These are phyloP conservation scores for Termitomyces heimii DNA, from an alignment of 768 basidiomycete species.

Conservation along the genomic window DNA sequence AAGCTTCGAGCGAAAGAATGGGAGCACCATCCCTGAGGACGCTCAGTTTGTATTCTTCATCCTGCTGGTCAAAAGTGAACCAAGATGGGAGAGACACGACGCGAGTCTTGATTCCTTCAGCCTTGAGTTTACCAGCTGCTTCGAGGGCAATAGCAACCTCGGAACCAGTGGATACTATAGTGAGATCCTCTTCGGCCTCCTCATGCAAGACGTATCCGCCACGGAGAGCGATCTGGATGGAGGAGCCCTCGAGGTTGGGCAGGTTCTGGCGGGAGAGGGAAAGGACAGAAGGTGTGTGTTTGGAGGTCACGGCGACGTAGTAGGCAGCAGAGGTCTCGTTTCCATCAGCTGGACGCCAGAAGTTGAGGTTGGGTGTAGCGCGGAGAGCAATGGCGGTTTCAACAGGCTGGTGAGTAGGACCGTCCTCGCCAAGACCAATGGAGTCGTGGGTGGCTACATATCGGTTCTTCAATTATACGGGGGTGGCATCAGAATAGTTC, in stretches of 20 bases:
- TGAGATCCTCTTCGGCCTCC: slow-evolving; percentile 73
- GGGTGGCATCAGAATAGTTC: background rate
- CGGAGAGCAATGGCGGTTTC: slow-evolving; percentile 86
- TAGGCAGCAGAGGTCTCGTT: slow-evolving; percentile 97
- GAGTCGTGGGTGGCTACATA: slow-evolving; percentile 85
- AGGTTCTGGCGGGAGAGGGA: slow-evolving; percentile 87
- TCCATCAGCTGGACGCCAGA: slow-evolving; percentile 92
- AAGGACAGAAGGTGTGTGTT: slow-evolving; percentile 75
- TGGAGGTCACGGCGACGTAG: slow-evolving; percentile 68
- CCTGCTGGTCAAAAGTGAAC: slow-evolving; percentile 82
- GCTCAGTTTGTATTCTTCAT: slow-evolving; percentile 70
- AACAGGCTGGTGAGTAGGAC: slow-evolving; percentile 93
- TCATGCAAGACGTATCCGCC: slow-evolving; percentile 92
- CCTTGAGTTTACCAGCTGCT: slow-evolving; percentile 74
- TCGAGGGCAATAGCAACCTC: slow-evolving; percentile 88
- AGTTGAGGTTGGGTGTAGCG: slow-evolving; percentile 85
- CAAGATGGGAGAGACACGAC: slow-evolving; percentile 89
- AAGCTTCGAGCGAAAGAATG: slow-evolving; percentile 84
- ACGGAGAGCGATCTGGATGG: slow-evolving; percentile 74
- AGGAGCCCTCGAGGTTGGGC: slow-evolving; percentile 84
- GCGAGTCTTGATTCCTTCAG: slow-evolving; percentile 73
- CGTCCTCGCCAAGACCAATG: slow-evolving; percentile 89
- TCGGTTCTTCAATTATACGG: background rate
- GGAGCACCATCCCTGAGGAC: slow-evolving; percentile 89
- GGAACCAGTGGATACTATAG: slow-evolving; percentile 84